Base-by-base conservation (phyloP, 345 rosid genomes). In the Eucalyptus pauciflora region DNA sequence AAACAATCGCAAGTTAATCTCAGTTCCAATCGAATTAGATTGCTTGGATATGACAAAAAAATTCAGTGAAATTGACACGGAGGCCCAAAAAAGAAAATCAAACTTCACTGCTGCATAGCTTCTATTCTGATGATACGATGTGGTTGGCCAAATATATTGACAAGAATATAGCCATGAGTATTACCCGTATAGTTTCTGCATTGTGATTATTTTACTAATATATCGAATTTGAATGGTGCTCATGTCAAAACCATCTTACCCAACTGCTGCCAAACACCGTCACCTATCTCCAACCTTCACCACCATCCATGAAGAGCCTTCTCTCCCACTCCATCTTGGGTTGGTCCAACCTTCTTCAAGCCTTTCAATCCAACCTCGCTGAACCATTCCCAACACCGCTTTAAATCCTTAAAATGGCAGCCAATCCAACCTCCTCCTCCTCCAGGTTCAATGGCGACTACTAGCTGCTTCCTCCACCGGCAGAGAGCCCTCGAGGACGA, bases 401-500 rank as follows among this genome's bases (percentile, higher is more conserved):
- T 51, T 45, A 37, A 10, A 43, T 18, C 25, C n/a, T 18, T 41
- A 64, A 49, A 56, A 60, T 58, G 87, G 33, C 87, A 22, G 37
- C 60, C 45, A 51, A 86, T 20, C 46, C 87, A 29, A 31, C 31
- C 33, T 50, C 69, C 31, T 56, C 29, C 62, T 22, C 62, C 62
- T 14, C 13, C 60, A 86, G 45, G 41, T 90, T 51, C 85, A 88
- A 94, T 96, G 98, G 94, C 94, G 18, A 86, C 94, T 27, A 86
- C 94, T 27, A 94, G 95, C 91, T 94, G 94, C 83, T 37, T 76
- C 83, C 43, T 37, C 27, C 83, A 37, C 90, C 91, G 89, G 86
- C 94, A 89, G 79, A 60, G 86, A 88, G 89, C 27, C 89, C 86
- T 86, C 9, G 97, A 94, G 89, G 96, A 96, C 17, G 99, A 96